These are phyloP conservation scores for Alternaria arborescens DNA, from an alignment of 2,329 filamentous ascomycete species.

Conservation along the genomic window DNA sequence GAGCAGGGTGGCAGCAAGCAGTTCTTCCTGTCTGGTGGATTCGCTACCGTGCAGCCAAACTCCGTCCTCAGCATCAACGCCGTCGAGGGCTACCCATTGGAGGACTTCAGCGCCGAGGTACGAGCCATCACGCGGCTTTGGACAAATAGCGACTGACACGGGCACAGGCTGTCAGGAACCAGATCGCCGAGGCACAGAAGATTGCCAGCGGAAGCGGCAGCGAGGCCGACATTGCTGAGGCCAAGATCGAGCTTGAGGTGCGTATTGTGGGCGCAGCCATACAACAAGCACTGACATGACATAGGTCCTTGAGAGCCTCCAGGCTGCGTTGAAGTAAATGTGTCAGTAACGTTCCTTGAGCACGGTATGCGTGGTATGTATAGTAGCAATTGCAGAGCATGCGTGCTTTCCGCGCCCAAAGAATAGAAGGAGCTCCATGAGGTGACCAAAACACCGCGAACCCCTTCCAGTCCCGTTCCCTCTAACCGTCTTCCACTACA, in stretches of 20 bases:
- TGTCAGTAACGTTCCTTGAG: constrained; percentile 54
- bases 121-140: constrained; percentile 3
- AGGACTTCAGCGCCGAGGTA: constrained; percentile 92
- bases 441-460: constrained; percentile 35
- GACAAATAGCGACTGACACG: constrained; percentile 23
- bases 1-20: constrained; percentile 91
- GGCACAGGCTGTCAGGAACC: constrained; percentile 75
- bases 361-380: constrained; percentile 27
- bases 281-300: constrained; percentile 47
- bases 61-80: constrained; percentile 97
- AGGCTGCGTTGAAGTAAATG: constrained; percentile 80
- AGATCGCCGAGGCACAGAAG: constrained; percentile 96
- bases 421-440: constrained; percentile 46
- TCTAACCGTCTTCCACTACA: constrained; percentile 6
- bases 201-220: constrained; percentile 88
- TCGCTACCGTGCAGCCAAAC: constrained; percentile 95
- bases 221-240: constrained; percentile 97
- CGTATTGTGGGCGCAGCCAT: constrained; percentile 38
- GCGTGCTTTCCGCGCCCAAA: constrained; percentile 42
- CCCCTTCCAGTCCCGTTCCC: constrained; percentile 11
- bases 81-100: constrained; percentile 90
- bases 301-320: constrained; percentile 83
- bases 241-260: constrained; percentile 99
- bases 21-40: constrained; percentile 98
- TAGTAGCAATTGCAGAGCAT: constrained; percentile 23